Evolutionary conservation across 805 yeast species (phyloP).

Genomic region (Jamesozyma gamospora): DNA sequence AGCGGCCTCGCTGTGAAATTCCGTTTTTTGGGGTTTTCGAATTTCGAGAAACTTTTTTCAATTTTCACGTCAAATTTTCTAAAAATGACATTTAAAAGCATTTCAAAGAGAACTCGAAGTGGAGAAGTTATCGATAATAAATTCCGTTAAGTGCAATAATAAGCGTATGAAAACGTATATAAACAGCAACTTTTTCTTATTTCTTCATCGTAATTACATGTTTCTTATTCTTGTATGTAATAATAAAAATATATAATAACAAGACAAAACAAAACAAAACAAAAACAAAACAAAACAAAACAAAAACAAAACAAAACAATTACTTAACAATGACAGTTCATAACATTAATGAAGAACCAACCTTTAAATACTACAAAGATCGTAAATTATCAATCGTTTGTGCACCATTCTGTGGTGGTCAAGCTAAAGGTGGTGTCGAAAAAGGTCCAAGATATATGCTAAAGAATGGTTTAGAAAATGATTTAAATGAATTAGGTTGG

Average conservation of each 20-base stretch:
- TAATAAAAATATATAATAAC: too few relatives aligned
- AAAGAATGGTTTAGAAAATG: slow-evolving; percentile 56
- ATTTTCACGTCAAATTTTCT: background rate
- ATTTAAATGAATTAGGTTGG: slow-evolving; percentile 69
- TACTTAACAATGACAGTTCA: background rate
- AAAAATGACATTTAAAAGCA: slow-evolving; percentile 2
- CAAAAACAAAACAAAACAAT: too few relatives aligned
- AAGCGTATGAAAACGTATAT: slow-evolving; percentile 5
- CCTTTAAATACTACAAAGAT: slow-evolving; percentile 41
- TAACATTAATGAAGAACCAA: slow-evolving; percentile 10
- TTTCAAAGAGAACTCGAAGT: background rate
- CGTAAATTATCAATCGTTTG: slow-evolving; percentile 54
- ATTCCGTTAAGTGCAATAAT: slow-evolving; percentile 2
- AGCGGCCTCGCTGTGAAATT: background rate
- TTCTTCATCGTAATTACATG: too few relatives aligned
- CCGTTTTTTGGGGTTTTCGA: too few relatives aligned
- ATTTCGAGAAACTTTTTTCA: background rate
- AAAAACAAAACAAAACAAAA: too few relatives aligned
- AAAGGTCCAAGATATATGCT: slow-evolving; percentile 80
- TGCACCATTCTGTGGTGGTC: slow-evolving; percentile 96
- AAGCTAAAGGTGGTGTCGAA: slow-evolving; percentile 88
- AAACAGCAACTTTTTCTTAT: background rate
- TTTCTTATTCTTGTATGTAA: too few relatives aligned
- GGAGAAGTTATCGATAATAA: background rate
- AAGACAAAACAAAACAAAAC: too few relatives aligned